Evolutionary conservation across 2,329 filamentous ascomycete species (phyloP).

Genomic region (Botrytis medusae): DNA sequence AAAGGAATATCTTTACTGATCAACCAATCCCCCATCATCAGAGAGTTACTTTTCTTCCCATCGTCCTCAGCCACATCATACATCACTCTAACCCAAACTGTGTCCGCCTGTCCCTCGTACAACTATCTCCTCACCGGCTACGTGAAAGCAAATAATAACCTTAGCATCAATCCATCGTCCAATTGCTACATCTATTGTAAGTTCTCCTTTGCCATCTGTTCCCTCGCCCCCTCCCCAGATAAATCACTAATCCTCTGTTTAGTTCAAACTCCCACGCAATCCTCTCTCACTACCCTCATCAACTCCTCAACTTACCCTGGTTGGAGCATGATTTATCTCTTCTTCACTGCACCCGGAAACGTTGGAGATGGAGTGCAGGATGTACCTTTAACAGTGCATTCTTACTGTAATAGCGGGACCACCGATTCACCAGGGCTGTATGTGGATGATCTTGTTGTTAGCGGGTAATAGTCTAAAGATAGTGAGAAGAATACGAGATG

Average conservation of each 20-base stretch:
- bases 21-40: not conserved
- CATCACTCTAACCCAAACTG: not conserved
- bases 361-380: not conserved
- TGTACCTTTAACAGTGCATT: not conserved
- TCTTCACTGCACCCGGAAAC: not conserved
- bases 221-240: too few relatives aligned
- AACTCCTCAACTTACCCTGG: conserved; percentile 7
- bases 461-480: not conserved
- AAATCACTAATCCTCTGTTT: too few relatives aligned
- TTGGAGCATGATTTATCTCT: conserved; percentile 14
- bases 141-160: not conserved
- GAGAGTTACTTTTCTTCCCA: conserved; percentile 3
- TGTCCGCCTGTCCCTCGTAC: not conserved
- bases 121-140: conserved; percentile 5
- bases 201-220: not conserved
- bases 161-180: not conserved
- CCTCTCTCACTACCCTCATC: not conserved
- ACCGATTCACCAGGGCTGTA: not conserved
- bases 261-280: not conserved
- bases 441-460: conserved; percentile 2
- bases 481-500: not conserved
- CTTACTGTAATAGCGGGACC: not conserved
- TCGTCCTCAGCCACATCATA: not conserved
- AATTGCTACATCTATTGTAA: conserved; percentile 2
- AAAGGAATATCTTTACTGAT: not conserved